Evolutionary conservation across 257 asterid species (phyloP), one percentile per base, ranked within the genome.

Genomic region (Plectranthus barbatus): DNA sequence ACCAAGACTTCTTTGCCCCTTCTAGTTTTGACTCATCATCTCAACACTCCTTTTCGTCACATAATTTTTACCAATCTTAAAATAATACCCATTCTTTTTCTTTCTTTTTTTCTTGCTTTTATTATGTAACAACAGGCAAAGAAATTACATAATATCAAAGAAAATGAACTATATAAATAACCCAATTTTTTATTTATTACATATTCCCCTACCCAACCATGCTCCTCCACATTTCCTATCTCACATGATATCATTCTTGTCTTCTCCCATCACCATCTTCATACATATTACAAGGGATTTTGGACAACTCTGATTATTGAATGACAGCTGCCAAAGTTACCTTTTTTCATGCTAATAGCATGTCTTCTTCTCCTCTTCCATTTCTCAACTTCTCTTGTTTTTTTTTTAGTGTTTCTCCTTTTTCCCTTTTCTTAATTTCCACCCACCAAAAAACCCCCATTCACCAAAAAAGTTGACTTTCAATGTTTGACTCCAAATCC

Each of bases 271-370:
- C 66, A 39, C 34, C 68, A 40, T 42, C 62, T 17, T 41, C 54
- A 62, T 21, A 72, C 29, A 47, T 21, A 67, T 18, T 18, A 52
- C 54, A 34, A 51, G 52, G 34, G 41, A 23, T 17, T 36, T 63
- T 47, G 55, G 24, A 34, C 58, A 46, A 6, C 51, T 50, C 60
- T 44, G 15, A 62, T 48, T 50, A 63, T 49, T 58, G 20, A 12
- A 36, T 33, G 58, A 47, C 68, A 62, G 47, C 46, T 63, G 10
- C 42, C 52, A 39, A 39, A 40, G 52, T 52, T 37, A 26, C 42
- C 47, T 2, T 62, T n/a, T 45, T 62, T 71, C 76, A 72, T 64
- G 72, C 72, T 42, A 59, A 49, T 65, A 14, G 31, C 68, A 66
- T 58, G 46, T 42, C 44, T 24, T 31, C 57, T 49, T 56, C 31